Evolutionary conservation across 768 basidiomycete species (phyloP).

Genomic region (Obba rivulosa): DNA sequence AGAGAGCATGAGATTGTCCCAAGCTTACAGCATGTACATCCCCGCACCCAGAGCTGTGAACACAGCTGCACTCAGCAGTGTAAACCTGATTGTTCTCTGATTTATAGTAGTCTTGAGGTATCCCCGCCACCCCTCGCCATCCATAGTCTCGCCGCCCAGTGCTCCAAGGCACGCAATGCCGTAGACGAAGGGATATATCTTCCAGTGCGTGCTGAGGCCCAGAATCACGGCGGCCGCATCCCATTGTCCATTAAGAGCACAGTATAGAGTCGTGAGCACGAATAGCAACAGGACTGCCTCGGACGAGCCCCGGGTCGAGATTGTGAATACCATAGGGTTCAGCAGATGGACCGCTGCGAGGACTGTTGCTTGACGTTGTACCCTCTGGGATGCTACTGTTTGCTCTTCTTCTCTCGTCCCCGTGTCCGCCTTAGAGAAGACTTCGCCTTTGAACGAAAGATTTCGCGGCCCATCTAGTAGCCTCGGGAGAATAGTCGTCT

Average conservation of each 20-base stretch:
- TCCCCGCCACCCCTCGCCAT: constrained; percentile 16
- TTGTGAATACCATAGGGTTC: constrained; percentile 92
- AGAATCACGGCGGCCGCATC: constrained; percentile 63
- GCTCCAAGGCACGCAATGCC: constrained; percentile 69
- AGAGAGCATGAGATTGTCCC: not conserved
- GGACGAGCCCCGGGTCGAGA: constrained; percentile 95
- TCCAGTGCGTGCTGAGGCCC: constrained; percentile 90
- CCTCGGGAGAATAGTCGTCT: constrained; percentile 41
- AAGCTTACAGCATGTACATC: constrained; percentile 72
- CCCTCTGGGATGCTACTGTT: too few species aligned
- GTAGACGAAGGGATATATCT: constrained; percentile 94
- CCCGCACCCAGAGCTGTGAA: constrained; percentile 55
- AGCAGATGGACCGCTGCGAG: constrained; percentile 74
- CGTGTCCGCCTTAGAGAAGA: not conserved
- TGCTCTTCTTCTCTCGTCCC: not conserved
- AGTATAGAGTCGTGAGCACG: constrained; percentile 66
- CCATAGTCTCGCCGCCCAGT: constrained; percentile 26
- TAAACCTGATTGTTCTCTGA: constrained; percentile 56
- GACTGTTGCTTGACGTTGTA: constrained; percentile 39
- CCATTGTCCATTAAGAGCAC: constrained; percentile 54
- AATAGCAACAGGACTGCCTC: constrained; percentile 82
- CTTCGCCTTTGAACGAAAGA: not conserved
- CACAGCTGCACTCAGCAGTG: constrained; percentile 58
- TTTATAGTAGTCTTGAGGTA: constrained; percentile 43
- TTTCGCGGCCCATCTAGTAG: not conserved